phyloP scores from a whole-genome alignment of 352 stramenopile species.

The Phytophthora syringae region DNA sequence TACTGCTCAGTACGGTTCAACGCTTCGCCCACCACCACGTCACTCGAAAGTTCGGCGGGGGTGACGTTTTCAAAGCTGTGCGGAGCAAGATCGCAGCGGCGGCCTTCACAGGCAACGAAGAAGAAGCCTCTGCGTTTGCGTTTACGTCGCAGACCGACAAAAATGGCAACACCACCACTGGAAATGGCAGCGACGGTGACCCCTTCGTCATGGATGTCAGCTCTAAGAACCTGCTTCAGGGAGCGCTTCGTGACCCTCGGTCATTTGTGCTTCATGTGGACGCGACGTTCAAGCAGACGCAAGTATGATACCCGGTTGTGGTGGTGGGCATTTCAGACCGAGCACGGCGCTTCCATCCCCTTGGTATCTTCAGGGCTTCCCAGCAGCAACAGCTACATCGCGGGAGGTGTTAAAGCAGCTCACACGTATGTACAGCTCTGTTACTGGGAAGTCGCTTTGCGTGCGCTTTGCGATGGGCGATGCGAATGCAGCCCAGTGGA shows the following conservation, averaged over 20 bases:
- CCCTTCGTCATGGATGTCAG: constrained; percentile 18
- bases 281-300: constrained; percentile 36
- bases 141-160: constrained; percentile 5
- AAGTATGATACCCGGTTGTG: constrained; percentile 24
- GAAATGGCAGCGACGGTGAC: constrained; percentile 15
- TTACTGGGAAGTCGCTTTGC: neutral
- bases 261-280: constrained; percentile 37
- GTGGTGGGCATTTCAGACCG: constrained; percentile 32
- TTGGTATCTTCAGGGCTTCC: constrained; percentile 31
- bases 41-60: constrained; percentile 4
- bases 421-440: neutral
- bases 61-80: neutral
- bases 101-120: constrained; percentile 12
- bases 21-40: constrained; percentile 17
- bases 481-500: constrained; percentile 28
- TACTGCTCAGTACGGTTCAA: neutral
- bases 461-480: constrained; percentile 28
- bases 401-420: constrained; percentile 3
- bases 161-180: neutral
- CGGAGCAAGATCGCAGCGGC: neutral
- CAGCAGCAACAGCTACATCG: constrained; percentile 19
- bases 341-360: constrained; percentile 22
- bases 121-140: constrained; percentile 16
- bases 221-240: constrained; percentile 16
- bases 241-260: neutral